A percentile compares a stretch with the other conserved stretches of the same genome.
Evolutionary conservation across 768 basidiomycete species (phyloP).

Genomic region (Kwoniella botswanensis): DNA sequence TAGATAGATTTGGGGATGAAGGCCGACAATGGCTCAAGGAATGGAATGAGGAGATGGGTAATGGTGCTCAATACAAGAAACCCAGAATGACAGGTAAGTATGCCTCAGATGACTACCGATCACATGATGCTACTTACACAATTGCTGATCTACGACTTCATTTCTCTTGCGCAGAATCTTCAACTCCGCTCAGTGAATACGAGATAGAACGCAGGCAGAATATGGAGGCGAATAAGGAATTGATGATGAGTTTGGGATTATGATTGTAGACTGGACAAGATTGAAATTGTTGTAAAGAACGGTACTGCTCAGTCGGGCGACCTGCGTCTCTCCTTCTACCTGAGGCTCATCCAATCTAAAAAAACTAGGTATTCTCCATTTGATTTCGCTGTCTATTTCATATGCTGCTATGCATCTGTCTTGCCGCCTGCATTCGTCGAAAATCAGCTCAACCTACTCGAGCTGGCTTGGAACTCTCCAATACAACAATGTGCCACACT

Average conservation of each 20-base stretch:
- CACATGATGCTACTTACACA: not conserved
- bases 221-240: constrained; percentile 30
- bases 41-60: constrained; percentile 18
- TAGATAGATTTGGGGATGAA: constrained; percentile 10
- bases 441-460: too few species aligned
- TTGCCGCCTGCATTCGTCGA: too few species aligned
- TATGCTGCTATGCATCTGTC: not conserved
- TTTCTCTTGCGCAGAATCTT: not conserved
- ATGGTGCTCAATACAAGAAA: not conserved
- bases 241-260: constrained; percentile 29
- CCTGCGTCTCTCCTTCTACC: too few species aligned
- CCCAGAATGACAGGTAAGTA: not conserved
- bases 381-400: not conserved
- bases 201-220: constrained; percentile 31
- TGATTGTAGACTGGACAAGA: not conserved
- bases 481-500: not conserved
- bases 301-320: too few species aligned
- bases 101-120: not conserved
- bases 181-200: constrained; percentile 25
- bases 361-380: not conserved
- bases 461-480: too few species aligned
- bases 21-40: constrained; percentile 1
- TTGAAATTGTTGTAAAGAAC: not conserved
- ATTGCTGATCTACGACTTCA: not conserved
- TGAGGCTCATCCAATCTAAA: too few species aligned